phyloP scores from a whole-genome alignment of 805 yeast species.

The Peterozyma toletana region DNA sequence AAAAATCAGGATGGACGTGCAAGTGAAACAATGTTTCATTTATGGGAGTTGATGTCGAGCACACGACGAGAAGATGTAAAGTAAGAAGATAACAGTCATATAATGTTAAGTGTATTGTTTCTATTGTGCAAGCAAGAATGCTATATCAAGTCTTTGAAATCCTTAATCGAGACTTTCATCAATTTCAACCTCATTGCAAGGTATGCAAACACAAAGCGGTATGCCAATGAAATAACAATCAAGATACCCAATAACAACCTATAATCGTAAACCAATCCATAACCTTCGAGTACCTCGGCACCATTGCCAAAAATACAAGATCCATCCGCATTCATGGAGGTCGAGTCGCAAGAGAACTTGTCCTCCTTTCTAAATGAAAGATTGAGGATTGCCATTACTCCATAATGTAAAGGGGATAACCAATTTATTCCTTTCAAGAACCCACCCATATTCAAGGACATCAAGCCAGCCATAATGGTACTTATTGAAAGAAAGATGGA shows the following conservation, averaged over 20 bases:
- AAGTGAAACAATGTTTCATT: too few species aligned
- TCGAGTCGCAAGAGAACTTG: conserved; percentile 37
- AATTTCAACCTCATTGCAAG: conserved; percentile 16
- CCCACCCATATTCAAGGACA: conserved; percentile 69
- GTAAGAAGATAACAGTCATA: too few species aligned
- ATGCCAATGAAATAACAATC: conserved; percentile 31
- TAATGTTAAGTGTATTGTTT: too few species aligned
- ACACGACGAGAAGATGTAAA: too few species aligned
- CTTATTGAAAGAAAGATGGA: conserved; percentile 64
- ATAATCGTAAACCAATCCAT: conserved; percentile 32
- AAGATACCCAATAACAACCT: conserved; percentile 30
- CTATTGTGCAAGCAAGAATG: too few species aligned
- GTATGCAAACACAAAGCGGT: conserved; percentile 31
- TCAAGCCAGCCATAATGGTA: conserved; percentile 76
- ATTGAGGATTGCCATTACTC: conserved; percentile 53
- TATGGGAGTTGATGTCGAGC: too few species aligned
- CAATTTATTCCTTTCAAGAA: conserved; percentile 68
- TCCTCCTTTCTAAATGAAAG: conserved; percentile 46
- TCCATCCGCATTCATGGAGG: conserved; percentile 18
- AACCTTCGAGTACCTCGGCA: conserved; percentile 44
- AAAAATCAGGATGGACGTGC: too few species aligned
- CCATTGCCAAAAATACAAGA: conserved; percentile 48
- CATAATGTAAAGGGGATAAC: conserved; percentile 72
- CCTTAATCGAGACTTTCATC: conserved; percentile 12
- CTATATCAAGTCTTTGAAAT: not conserved